These are phyloP conservation scores for Centrapalus pauciflorus DNA, from an alignment of 129 eudicot genomes.

Conservation along the genomic window DNA sequence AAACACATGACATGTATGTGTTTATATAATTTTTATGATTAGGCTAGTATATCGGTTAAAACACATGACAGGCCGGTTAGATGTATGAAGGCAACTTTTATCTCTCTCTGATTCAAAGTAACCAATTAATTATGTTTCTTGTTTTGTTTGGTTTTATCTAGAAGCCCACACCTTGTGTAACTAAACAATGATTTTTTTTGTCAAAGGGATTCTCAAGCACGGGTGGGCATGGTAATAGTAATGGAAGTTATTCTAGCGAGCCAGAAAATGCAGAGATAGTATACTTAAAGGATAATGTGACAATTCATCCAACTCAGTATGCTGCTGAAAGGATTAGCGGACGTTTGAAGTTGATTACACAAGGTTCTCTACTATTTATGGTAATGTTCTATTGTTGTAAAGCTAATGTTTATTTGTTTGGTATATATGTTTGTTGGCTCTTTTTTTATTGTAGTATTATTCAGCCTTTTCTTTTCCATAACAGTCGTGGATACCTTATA, in stretches of 20 bases:
- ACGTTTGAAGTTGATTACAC: slow-evolving; percentile 67
- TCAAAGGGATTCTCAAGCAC: slow-evolving; percentile 55
- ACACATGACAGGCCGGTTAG: too few species aligned
- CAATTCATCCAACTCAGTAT: slow-evolving; percentile 75
- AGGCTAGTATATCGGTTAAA: not conserved
- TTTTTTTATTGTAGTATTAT: not conserved
- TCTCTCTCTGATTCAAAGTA: not conserved
- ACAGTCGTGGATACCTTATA: slow-evolving; percentile 80
- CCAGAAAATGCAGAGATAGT: slow-evolving; percentile 59
- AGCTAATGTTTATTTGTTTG: not conserved
- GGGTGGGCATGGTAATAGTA: slow-evolving; percentile 42
- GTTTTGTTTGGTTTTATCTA: not conserved
- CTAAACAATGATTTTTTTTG: slow-evolving; percentile 9
- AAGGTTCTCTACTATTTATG: slow-evolving; percentile 54
- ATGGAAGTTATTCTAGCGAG: slow-evolving; percentile 38
- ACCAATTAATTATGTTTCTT: not conserved
- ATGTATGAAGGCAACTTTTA: not conserved
- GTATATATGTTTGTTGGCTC: not conserved
- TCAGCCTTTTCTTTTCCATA: not conserved
- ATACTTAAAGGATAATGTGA: slow-evolving; percentile 61
- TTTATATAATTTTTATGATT: not conserved
- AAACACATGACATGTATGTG: not conserved
- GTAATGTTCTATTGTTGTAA: slow-evolving; percentile 25
- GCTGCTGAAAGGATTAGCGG: slow-evolving; percentile 74
- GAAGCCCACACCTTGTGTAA: not conserved